Percentiles rank a stretch among this genome's conserved stretches.
Evolutionary conservation across 768 basidiomycete genomes (phyloP).

Genomic region (Naganishia vaughanmartiniae): DNA sequence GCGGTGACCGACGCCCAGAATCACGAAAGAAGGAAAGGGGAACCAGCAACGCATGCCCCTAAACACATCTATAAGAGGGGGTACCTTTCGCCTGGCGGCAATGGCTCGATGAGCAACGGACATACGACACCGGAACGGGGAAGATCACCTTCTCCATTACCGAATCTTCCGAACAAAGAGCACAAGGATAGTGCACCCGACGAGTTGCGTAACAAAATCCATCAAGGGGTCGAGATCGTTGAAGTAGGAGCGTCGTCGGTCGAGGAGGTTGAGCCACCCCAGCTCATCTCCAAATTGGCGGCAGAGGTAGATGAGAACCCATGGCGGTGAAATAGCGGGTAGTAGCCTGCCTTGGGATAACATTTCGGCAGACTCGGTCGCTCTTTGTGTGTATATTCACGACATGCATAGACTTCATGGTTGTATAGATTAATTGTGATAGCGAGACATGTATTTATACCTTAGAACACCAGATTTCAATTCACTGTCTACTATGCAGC

Average conservation of each 20-base stretch:
- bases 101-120: neutral
- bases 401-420: constrained; percentile 12
- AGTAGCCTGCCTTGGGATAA: neutral
- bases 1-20: constrained; percentile 59
- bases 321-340: constrained; percentile 10
- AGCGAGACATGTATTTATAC: constrained; percentile 6
- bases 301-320: constrained; percentile 25
- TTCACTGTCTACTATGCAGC: too few species aligned
- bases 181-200: neutral
- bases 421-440: neutral
- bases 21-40: constrained; percentile 63
- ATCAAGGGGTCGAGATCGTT: constrained; percentile 7
- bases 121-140: neutral
- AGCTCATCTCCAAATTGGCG: constrained; percentile 13
- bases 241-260: constrained; percentile 16
- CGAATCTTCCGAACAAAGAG: constrained; percentile 5
- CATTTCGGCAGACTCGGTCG: too few species aligned
- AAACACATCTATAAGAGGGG: constrained; percentile 40
- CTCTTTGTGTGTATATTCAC: neutral
- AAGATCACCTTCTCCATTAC: constrained; percentile 9
- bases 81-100: neutral
- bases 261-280: constrained; percentile 23
- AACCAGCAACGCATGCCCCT: constrained; percentile 55
- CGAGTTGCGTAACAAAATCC: neutral
- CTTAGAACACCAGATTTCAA: too few species aligned